Conservation (phyloP, 2,329 filamentous ascomycete species). For the Lachnellula cervina region DNA sequence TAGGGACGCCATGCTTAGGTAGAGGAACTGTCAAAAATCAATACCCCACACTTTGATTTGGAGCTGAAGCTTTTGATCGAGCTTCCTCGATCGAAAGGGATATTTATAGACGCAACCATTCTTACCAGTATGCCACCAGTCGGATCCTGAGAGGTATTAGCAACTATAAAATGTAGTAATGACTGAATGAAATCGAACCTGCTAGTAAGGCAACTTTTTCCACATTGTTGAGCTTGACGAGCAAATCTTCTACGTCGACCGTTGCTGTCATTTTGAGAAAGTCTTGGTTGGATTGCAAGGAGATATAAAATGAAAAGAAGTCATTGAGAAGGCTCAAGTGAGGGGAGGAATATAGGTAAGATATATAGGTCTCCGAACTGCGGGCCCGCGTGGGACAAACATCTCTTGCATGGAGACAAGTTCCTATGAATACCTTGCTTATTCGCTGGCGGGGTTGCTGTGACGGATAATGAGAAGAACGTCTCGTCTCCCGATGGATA, state of each 20-base stretch:
- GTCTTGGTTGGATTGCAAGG: not conserved
- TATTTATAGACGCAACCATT: too few species aligned
- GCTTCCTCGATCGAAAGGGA: not conserved
- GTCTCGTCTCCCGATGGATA: too few species aligned
- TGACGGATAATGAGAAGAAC: not conserved
- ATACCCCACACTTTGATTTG: too few species aligned
- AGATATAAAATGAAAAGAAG: not conserved
- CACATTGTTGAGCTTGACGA: conserved; percentile 47
- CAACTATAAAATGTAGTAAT: not conserved
- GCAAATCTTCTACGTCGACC: conserved; percentile 49
- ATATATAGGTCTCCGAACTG: not conserved
- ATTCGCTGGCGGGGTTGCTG: not conserved
- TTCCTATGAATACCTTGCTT: not conserved
- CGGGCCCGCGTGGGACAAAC: not conserved
- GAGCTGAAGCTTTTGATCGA: not conserved
- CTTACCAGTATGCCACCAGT: conserved; percentile 30
- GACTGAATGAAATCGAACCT: conserved; percentile 30
- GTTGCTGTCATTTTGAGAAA: conserved; percentile 39
- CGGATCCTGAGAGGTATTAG: conserved; percentile 23
- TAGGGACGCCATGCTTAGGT: conserved; percentile 29
- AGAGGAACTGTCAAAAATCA: conserved; percentile 20
- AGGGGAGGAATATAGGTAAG: not conserved
- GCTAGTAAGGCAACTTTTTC: conserved; percentile 52
- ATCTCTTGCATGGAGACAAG: not conserved
- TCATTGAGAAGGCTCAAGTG: not conserved